These are phyloP conservation scores for Sclerotiophoma versabilis DNA, from an alignment of 2,329 filamentous ascomycete species.

Conservation along the genomic window DNA sequence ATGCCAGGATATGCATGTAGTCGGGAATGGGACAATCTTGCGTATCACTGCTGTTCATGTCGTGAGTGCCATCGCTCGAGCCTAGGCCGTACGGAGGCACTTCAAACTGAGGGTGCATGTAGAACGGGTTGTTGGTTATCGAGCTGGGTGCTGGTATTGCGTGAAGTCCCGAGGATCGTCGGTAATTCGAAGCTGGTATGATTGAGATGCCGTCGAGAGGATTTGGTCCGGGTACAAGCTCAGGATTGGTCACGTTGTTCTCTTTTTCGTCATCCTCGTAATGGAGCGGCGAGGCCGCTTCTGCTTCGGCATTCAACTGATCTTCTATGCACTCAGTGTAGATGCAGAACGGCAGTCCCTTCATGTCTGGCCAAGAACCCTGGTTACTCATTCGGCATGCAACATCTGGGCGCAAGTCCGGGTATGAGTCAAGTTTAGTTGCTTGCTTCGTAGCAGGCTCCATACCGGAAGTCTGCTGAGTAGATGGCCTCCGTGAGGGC, in stretches of 20 bases:
- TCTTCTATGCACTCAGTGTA: slow-evolving; percentile 28
- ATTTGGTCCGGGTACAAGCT: slow-evolving; percentile 4
- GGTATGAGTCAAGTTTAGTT: neutral
- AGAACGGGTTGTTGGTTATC: slow-evolving; percentile 18
- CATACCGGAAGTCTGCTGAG: neutral
- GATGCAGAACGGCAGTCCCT: slow-evolving; percentile 24
- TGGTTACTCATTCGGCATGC: neutral
- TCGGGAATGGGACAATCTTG: neutral
- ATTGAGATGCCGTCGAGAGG: slow-evolving; percentile 17
- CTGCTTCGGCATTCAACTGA: slow-evolving; percentile 26
- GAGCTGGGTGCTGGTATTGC: neutral
- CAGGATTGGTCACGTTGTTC: slow-evolving; percentile 17
- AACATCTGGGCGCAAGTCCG: neutral
- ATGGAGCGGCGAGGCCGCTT: slow-evolving; percentile 24
- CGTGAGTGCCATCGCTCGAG: slow-evolving; percentile 11
- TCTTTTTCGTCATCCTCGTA: slow-evolving; percentile 35
- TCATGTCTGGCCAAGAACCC: slow-evolving; percentile 15
- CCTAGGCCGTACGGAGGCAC: slow-evolving; percentile 25
- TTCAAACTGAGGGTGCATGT: slow-evolving; percentile 2
- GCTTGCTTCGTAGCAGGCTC: neutral
- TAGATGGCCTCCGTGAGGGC: neutral
- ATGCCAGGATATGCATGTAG: slow-evolving; percentile 16
- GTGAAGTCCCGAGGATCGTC: neutral
- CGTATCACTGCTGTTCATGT: neutral
- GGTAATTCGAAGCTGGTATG: slow-evolving; percentile 25